These are phyloP conservation scores for Aspergillus ochraceus DNA, from an alignment of 2,329 filamentous ascomycete genomes.

Conservation along the genomic window DNA sequence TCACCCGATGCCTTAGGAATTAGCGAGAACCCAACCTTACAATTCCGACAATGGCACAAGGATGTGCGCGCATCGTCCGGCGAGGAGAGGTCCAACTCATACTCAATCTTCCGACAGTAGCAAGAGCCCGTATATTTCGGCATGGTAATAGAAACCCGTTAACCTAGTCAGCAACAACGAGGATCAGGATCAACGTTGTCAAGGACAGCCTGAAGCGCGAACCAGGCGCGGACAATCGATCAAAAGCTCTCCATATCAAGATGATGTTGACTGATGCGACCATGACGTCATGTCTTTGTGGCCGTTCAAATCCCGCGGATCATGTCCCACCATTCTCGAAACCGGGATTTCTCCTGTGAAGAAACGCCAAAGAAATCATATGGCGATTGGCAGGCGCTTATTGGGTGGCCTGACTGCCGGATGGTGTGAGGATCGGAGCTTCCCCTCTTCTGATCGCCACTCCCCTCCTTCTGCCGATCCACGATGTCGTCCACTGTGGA, in stretches of 20 bases:
- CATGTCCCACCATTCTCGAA: not conserved
- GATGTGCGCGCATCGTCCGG: conserved; percentile 52
- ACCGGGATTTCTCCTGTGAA: not conserved
- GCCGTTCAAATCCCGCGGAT: not conserved
- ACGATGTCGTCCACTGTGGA: too few species aligned
- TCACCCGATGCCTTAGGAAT: not conserved
- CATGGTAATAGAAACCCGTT: conserved; percentile 19
- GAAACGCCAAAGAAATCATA: not conserved
- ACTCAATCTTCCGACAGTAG: conserved; percentile 51
- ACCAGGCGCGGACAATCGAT: not conserved
- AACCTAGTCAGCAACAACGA: not conserved
- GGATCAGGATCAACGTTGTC: not conserved
- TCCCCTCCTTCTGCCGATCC: too few species aligned
- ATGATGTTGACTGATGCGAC: not conserved
- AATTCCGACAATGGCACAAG: conserved; percentile 55
- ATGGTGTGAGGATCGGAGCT: not conserved
- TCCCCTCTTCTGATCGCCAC: not conserved
- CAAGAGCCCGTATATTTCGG: conserved; percentile 44
- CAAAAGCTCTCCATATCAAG: not conserved
- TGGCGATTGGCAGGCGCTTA: not conserved
- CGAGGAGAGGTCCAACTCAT: conserved; percentile 46
- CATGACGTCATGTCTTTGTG: not conserved
- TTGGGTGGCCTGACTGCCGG: not conserved
- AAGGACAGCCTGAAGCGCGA: not conserved
- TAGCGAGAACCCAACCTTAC: conserved; percentile 40